Conservation (phyloP, 768 basidiomycete species). For the Podaxis sp. region DNA sequence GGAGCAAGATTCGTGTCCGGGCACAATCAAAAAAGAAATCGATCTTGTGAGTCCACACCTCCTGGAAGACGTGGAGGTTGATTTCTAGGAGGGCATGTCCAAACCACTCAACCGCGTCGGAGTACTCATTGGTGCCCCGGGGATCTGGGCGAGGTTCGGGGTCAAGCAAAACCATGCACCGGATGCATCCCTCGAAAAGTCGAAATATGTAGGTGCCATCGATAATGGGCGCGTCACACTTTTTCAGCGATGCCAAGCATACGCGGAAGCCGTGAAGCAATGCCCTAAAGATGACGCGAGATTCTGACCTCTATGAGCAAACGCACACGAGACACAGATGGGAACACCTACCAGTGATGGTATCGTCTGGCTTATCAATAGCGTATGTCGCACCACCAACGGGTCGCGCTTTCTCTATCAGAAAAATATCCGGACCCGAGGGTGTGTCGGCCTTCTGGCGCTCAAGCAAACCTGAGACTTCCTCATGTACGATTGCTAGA, state of each 20-base stretch:
- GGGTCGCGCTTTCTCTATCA: slow-evolving; percentile 86
- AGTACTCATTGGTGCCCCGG: slow-evolving; percentile 44
- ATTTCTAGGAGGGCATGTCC: slow-evolving; percentile 76
- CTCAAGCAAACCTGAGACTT: slow-evolving; percentile 48
- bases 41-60: slow-evolving; percentile 94
- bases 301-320: slow-evolving; percentile 53
- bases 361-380: slow-evolving; percentile 79
- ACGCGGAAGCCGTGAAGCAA: slow-evolving; percentile 87
- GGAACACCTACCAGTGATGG: slow-evolving; percentile 64
- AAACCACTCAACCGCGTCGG: slow-evolving; percentile 87
- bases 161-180: slow-evolving; percentile 83
- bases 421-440: slow-evolving; percentile 47
- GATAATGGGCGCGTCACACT: slow-evolving; percentile 73
- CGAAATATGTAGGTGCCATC: slow-evolving; percentile 87
- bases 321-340: slow-evolving; percentile 5
- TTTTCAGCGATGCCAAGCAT: slow-evolving; percentile 73
- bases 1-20: slow-evolving; percentile 72
- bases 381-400: slow-evolving; percentile 76
- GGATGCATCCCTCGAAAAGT: slow-evolving; percentile 83
- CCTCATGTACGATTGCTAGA: slow-evolving; percentile 63
- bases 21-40: slow-evolving; percentile 85
- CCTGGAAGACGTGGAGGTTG: slow-evolving; percentile 90
- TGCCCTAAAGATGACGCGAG: slow-evolving; percentile 82
- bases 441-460: slow-evolving; percentile 44
- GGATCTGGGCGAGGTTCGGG: slow-evolving; percentile 48